Evolutionary conservation across 371 early-diverging fungal genomes (phyloP), one percentile per base, ranked within the genome.

Genomic region (Mortierella sp.): DNA sequence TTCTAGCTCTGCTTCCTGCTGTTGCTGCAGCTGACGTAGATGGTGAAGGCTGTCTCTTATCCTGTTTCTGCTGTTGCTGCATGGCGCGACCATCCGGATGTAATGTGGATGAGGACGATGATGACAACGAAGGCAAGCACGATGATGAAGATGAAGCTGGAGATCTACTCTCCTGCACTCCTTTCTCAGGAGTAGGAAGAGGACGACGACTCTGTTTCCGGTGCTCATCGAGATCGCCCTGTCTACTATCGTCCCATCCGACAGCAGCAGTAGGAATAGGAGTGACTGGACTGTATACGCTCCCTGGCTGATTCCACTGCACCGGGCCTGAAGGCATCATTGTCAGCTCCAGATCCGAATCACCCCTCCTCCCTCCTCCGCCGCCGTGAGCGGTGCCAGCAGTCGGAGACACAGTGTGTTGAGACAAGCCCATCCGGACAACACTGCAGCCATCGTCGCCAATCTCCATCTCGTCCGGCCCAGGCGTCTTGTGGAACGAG

Each of bases 361-460:
- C 68, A 21, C 24, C 21, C 21, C 63, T 63, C 63, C 63, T 63
- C 63, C 21, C 35, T 63, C 18, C 63, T 18, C 60, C 29, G 12
- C 16, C 4, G 10, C 38, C 27, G n/a, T 11, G 27, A 56, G 7
- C 11, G 11, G 24, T 7, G 24, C 21, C 38, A 38, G 4, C 21
- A 24, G 21, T 38, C 7, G 43, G 1, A 38, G 38, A 3, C 21
- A 35, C 35, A 68, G 43, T 41, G 38, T 63, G 63, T 63, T 68
- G 68, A 7, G 68, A 68, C 21, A 68, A 41, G 3, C 41, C 68
- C 68, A 68, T 68, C 68, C 68, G 38, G 24, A 51, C 72, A 68
- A 68, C 43, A 41, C 68, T 68, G 41, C 68, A 41, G 8, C 68
- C 48, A 8, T 63, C 63, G 16, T 12, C 49, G 27, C 44, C 51